These are phyloP conservation scores for Paramecium bursaria DNA, from an alignment of 73 alveolate species.

Conservation along the genomic window DNA sequence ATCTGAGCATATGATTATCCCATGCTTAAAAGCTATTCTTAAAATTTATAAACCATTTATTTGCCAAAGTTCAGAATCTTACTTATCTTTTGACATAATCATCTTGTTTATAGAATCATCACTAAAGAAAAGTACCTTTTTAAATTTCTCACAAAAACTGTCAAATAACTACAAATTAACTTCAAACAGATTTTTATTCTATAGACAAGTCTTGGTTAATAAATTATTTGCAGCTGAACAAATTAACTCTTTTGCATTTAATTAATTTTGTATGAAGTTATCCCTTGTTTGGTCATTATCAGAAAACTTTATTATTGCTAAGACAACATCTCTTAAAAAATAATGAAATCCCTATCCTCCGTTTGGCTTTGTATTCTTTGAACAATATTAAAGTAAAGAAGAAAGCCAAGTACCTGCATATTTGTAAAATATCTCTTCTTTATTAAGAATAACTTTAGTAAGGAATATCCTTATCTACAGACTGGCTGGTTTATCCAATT, in stretches of 20 bases:
- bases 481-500: slow-evolving; percentile 81
- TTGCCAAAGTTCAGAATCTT: slow-evolving; percentile 36
- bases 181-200: slow-evolving; percentile 35
- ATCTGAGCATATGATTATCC: slow-evolving; percentile 16
- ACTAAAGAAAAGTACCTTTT: slow-evolving; percentile 1
- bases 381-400: slow-evolving; percentile 81
- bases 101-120: slow-evolving; percentile 13
- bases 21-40: slow-evolving; percentile 4
- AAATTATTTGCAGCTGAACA: slow-evolving; percentile 42
- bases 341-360: slow-evolving; percentile 98
- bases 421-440: slow-evolving; percentile 85
- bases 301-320: slow-evolving; percentile 62
- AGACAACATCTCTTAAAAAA: slow-evolving; percentile 95
- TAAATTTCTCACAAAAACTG: background rate
- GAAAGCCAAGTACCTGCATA: slow-evolving; percentile 92
- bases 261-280: background rate
- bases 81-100: background rate
- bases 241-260: background rate
- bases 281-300: slow-evolving; percentile 11
- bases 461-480: slow-evolving; percentile 86
- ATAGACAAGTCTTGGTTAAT: background rate
- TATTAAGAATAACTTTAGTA: slow-evolving; percentile 87
- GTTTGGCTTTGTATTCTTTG: slow-evolving; percentile 81
- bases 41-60: slow-evolving; percentile 31
- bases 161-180: slow-evolving; percentile 5